A percentile compares a stretch with the other conserved stretches of the same genome.
These are phyloP conservation scores for Pleurozium schreberi DNA, from an alignment of 225 moss, liverwort and hornwort species.

Conservation along the genomic window DNA sequence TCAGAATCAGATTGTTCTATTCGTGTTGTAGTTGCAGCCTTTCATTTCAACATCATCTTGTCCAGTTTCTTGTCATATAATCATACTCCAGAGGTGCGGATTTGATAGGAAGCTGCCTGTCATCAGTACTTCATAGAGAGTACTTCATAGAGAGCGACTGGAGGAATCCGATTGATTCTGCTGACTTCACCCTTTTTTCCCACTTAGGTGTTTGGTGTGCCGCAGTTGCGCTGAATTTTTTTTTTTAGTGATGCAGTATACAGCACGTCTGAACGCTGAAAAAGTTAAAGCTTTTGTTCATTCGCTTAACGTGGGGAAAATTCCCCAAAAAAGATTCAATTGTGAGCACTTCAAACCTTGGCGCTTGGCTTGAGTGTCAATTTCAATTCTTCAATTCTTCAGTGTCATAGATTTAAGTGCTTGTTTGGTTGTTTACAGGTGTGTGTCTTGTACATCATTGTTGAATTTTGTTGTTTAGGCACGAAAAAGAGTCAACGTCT, in stretches of 20 bases:
- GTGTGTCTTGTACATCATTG: background rate
- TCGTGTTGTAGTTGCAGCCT: background rate
- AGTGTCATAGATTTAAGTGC: background rate
- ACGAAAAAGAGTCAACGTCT: background rate
- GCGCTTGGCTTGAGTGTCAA: background rate
- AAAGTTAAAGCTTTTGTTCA: constrained; percentile 78
- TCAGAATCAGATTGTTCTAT: background rate
- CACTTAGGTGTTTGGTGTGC: background rate
- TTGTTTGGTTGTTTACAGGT: background rate
- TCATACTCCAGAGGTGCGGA: background rate
- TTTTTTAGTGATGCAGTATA: constrained; percentile 47
- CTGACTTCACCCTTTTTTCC: background rate
- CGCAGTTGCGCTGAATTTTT: background rate
- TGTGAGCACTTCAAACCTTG: constrained; percentile 37
- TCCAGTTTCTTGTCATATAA: background rate
- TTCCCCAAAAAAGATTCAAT: constrained; percentile 85
- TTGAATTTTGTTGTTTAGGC: background rate
- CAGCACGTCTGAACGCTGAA: constrained; percentile 80
- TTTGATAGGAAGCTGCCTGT: background rate
- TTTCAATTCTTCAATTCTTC: too few species aligned
- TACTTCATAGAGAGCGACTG: background rate
- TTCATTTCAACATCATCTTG: background rate
- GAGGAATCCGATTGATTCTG: background rate
- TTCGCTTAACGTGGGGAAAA: constrained; percentile 60
- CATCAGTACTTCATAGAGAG: background rate